Base-by-base conservation (phyloP, 1,139 yeast genomes). In the Taiozyma sp. region DNA sequence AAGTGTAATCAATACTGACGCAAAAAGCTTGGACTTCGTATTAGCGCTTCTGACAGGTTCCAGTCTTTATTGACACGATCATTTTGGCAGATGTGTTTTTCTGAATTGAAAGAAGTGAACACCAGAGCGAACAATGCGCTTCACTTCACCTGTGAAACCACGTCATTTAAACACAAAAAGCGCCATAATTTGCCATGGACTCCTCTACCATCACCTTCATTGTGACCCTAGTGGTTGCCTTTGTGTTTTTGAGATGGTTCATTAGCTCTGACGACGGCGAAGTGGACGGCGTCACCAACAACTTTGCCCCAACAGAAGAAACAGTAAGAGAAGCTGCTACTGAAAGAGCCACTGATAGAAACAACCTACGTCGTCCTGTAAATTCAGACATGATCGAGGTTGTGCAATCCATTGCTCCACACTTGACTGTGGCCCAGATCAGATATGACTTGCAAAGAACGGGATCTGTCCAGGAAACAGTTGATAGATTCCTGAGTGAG, bases 351-450 rank as follows among this genome's bases (percentile, higher is more conserved):
- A 16, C 16, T 51, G 55, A 26, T 16, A 45, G 19, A n/a, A 32
- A 32, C 35, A 32, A 14, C 19, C 9, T n/a, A 8, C 46, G 79
- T 50, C 79, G 96, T 50, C 76, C 72, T 3, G 86, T 87, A n/a
- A 85, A 89, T 3, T 78, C 75, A 11, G 83, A 80, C 55, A 91
- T 91, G 98, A 75, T 91, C 46, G 95, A 87, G 57, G 84, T 88
- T 1, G 97, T 91, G 1, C 88, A 83, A 59, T 80, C 90, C 29
- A 74, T 91, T 55, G 96, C 90, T 0, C 97, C 98, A 1, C 74
- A 75, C 35, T 70, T 88, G 47, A 73, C 88, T 0, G 76, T 70
- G 9, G 87, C 78, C n/a, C 95, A 88, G 65, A 88, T 91, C 54
- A 72, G 79, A 53, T 70, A 74, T 54, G 88, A 82, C 61, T 65